Evolutionary conservation across 306 rosid species (phyloP).

Genomic region (Casuarina glauca): DNA sequence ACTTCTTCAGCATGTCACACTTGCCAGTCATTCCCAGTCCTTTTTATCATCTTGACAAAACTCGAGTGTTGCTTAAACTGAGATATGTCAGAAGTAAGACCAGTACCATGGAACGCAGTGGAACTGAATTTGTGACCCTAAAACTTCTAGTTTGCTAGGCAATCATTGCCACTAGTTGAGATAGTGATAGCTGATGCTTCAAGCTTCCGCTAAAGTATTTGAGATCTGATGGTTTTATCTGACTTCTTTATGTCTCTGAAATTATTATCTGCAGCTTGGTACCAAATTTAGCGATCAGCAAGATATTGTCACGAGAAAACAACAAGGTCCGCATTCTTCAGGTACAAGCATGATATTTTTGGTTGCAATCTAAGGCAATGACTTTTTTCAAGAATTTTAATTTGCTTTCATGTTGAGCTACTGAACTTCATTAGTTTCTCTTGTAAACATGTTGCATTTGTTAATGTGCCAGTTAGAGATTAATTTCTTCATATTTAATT

Average conservation of each 20-base stretch:
- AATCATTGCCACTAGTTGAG: not conserved
- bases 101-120: not conserved
- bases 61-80: not conserved
- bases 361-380: not conserved
- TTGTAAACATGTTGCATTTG: not conserved
- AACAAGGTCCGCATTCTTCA: conserved; percentile 95
- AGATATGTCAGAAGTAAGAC: not conserved
- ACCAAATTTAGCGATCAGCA: conserved; percentile 94
- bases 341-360: conserved; percentile 42
- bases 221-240: conserved; percentile 18
- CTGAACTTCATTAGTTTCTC: not conserved
- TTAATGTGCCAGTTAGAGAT: not conserved
- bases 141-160: not conserved
- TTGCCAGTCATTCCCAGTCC: not conserved
- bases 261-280: conserved; percentile 65
- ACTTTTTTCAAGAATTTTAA: not conserved
- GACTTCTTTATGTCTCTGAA: conserved; percentile 8
- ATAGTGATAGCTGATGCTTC: not conserved
- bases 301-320: conserved; percentile 84
- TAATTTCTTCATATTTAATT: not conserved
- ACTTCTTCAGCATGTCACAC: not conserved
- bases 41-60: not conserved
- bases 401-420: not conserved
- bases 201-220: conserved; percentile 7
- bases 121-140: not conserved